Evolutionary conservation across 2,329 filamentous ascomycete genomes (phyloP).

Genomic region (Pseudogymnoascus sp.): DNA sequence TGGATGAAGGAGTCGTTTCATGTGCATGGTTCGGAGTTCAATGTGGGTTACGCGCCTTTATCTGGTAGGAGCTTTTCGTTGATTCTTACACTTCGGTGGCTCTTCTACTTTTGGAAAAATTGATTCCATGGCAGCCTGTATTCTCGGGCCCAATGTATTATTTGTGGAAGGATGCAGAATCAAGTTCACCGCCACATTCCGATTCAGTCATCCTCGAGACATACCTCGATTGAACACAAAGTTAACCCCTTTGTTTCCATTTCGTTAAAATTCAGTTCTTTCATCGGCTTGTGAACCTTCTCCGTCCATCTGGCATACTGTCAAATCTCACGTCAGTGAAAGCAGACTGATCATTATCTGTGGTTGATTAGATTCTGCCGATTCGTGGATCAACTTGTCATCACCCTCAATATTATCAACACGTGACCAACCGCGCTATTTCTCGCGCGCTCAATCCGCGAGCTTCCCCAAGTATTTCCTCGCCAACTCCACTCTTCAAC

Average conservation of each 20-base stretch:
- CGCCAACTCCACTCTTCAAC: background rate
- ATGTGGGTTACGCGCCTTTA: background rate
- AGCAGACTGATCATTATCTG: background rate
- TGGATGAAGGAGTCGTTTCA: background rate
- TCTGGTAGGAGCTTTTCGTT: background rate
- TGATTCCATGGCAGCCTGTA: background rate
- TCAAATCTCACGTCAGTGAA: background rate
- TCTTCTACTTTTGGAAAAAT: background rate
- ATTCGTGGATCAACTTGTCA: conserved; percentile 3
- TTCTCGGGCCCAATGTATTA: background rate
- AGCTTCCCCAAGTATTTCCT: conserved; percentile 5
- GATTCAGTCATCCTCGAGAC: background rate
- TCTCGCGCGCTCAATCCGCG: conserved; percentile 9
- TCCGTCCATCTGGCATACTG: background rate
- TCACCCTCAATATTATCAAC: conserved; percentile 1
- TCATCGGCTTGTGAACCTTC: background rate
- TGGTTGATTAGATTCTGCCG: background rate
- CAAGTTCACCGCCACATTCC: background rate
- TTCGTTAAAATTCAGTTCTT: background rate
- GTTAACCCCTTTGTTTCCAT: background rate
- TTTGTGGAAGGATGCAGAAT: conserved; percentile 7
- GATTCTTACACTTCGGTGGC: background rate
- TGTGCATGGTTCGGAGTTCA: background rate
- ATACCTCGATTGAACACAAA: conserved; percentile 4
- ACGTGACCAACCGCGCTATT: conserved; percentile 10